These are phyloP conservation scores for Phytophthora sp. DNA, from an alignment of 352 stramenopile species.

Conservation along the genomic window DNA sequence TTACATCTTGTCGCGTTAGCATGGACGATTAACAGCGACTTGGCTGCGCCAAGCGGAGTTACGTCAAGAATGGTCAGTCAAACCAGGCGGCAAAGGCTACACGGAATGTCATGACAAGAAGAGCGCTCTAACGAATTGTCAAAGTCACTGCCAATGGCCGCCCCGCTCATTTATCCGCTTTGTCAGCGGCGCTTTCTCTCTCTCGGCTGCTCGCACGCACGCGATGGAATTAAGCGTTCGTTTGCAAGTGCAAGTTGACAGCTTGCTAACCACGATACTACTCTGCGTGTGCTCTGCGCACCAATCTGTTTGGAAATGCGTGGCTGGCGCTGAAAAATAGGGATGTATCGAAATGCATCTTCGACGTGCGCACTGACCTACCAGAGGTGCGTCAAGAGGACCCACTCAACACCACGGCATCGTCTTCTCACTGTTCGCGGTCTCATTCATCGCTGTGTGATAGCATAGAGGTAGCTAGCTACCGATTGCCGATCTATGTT, in stretches of 20 bases:
- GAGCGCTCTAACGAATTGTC: background rate
- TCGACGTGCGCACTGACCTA: conserved; percentile 6
- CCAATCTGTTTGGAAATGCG: conserved; percentile 24
- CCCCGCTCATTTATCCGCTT: conserved; percentile 18
- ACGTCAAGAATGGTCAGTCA: conserved; percentile 14
- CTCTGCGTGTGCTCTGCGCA: conserved; percentile 19
- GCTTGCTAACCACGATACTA: conserved; percentile 23
- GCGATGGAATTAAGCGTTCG: conserved; percentile 8
- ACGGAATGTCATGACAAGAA: background rate
- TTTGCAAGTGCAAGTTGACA: conserved; percentile 13
- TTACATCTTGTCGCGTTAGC: too few species aligned
- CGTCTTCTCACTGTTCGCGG: conserved; percentile 22
- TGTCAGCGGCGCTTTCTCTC: background rate
- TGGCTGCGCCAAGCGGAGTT: too few species aligned
- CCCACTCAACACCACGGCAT: conserved; percentile 26
- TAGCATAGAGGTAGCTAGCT: too few species aligned
- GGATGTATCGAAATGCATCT: conserved; percentile 6
- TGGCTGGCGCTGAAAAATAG: conserved; percentile 14
- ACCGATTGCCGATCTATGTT: too few species aligned
- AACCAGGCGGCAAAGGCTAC: conserved; percentile 20
- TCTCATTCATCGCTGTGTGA: too few species aligned
- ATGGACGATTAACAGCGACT: too few species aligned
- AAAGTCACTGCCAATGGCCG: background rate
- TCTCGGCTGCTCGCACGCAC: background rate
- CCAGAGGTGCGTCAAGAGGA: background rate